These are phyloP conservation scores for Pisolithus orientalis DNA, from an alignment of 768 basidiomycete genomes.

Conservation along the genomic window DNA sequence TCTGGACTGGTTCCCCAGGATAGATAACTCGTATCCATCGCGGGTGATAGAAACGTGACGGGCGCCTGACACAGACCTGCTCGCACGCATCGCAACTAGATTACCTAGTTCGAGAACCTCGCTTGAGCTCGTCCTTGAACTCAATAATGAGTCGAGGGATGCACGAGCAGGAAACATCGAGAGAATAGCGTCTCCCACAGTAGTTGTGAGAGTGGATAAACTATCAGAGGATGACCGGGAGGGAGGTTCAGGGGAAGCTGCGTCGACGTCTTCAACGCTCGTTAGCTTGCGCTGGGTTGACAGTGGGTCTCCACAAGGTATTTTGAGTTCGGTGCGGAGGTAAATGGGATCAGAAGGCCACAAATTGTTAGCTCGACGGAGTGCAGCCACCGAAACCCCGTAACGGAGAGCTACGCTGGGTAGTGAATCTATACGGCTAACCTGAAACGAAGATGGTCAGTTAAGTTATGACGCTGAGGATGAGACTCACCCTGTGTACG, in stretches of 20 bases:
- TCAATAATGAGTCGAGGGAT: conserved; percentile 22
- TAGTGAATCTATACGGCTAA: conserved; percentile 70
- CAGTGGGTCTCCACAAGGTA: not conserved
- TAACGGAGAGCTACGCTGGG: conserved; percentile 87
- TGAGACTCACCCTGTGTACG: conserved; percentile 10
- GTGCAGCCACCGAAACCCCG: conserved; percentile 73
- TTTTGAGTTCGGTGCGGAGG: conserved; percentile 40
- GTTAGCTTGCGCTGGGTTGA: not conserved
- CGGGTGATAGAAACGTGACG: not conserved
- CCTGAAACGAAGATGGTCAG: conserved; percentile 32
- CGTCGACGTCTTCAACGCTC: not conserved
- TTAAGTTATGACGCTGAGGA: not conserved
- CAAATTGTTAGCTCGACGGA: conserved; percentile 85
- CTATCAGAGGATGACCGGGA: conserved; percentile 4
- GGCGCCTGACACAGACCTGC: not conserved
- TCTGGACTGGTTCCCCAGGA: conserved; percentile 2
- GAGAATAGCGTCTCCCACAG: conserved; percentile 16
- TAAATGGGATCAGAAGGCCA: conserved; percentile 94
- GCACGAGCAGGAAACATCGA: conserved; percentile 23
- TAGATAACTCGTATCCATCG: conserved; percentile 12
- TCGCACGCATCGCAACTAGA: conserved; percentile 1
- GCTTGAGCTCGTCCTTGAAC: conserved; percentile 20
- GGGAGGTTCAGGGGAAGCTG: not conserved
- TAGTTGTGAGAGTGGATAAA: conserved; percentile 10
- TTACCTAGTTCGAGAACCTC: conserved; percentile 26